These are phyloP conservation scores for Oryza brachyantha DNA, from an alignment of 176 grass and related monocot genomes.

Conservation along the genomic window DNA sequence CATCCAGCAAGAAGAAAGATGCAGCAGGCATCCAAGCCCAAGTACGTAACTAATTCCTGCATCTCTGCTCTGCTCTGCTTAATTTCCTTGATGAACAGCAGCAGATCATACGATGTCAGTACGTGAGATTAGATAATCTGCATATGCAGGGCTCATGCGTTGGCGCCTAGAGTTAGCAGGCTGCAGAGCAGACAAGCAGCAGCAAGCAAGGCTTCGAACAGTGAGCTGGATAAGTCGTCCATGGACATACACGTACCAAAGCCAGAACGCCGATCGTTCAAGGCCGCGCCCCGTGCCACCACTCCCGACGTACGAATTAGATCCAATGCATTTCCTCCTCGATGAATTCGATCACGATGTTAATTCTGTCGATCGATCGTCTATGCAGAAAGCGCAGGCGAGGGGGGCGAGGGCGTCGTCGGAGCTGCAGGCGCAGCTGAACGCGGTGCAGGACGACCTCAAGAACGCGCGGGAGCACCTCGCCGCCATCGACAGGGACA, in stretches of 20 bases:
- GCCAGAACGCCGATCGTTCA: constrained; percentile 44
- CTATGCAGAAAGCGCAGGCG: constrained; percentile 51
- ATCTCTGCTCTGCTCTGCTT: neutral
- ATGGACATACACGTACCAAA: constrained; percentile 40
- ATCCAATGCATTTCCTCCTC: neutral
- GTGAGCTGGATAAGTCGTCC: constrained; percentile 44
- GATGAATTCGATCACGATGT: neutral
- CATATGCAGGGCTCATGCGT: constrained; percentile 16
- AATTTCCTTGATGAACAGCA: too few relatives aligned
- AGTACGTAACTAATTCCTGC: constrained; percentile 31
- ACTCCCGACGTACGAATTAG: neutral
- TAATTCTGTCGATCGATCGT: too few relatives aligned
- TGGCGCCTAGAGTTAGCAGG: constrained; percentile 49
- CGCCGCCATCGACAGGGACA: constrained; percentile 50
- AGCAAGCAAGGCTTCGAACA: constrained; percentile 32
- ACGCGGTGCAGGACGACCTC: constrained; percentile 49
- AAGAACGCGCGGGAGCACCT: constrained; percentile 52
- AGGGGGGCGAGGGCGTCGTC: constrained; percentile 44
- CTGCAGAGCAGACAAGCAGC: constrained; percentile 31
- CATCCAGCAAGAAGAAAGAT: too few relatives aligned
- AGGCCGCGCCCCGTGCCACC: constrained; percentile 30
- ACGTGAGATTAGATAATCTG: too few relatives aligned
- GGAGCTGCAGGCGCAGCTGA: constrained; percentile 59
- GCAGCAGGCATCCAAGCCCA: constrained; percentile 57
- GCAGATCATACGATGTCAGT: too few relatives aligned